Evolutionary conservation across 164 flowering plant species (phyloP).

Genomic region (Brasenia schreberi): DNA sequence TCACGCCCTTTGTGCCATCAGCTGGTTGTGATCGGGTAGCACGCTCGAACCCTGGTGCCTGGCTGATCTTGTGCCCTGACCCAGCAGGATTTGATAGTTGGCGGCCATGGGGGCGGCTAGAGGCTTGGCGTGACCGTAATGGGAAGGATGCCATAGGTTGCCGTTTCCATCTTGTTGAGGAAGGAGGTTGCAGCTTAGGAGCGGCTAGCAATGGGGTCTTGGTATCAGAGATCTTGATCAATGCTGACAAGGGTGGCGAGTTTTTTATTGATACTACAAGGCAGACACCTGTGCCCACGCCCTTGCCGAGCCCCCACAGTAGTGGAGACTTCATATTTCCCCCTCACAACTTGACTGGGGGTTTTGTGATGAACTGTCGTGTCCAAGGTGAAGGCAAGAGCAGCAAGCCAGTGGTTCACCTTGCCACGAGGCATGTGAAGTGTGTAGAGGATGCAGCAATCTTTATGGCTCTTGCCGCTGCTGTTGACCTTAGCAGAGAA

Average conservation of each 20-base stretch:
- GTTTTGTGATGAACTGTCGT: constrained; percentile 82
- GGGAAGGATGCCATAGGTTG: constrained; percentile 53
- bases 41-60: constrained; percentile 89
- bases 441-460: constrained; percentile 92
- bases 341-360: constrained; percentile 33
- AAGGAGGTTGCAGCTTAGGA: constrained; percentile 17
- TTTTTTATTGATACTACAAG: constrained; percentile 64
- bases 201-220: constrained; percentile 36
- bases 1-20: constrained; percentile 91
- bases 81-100: constrained; percentile 50
- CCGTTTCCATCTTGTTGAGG: constrained; percentile 55
- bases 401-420: constrained; percentile 73
- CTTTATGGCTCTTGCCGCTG: constrained; percentile 93
- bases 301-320: constrained; percentile 71
- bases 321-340: constrained; percentile 58
- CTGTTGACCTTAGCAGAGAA: constrained; percentile 84
- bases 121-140: constrained; percentile 91
- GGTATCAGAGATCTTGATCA: constrained; percentile 56
- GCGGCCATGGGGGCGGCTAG: constrained; percentile 96
- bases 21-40: constrained; percentile 84
- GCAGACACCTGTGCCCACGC: constrained; percentile 35
- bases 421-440: constrained; percentile 71
- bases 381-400: constrained; percentile 74
- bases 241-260: constrained; percentile 79
- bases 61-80: constrained; percentile 79